These are phyloP conservation scores for Mycocentrospora acerina DNA, from an alignment of 2,329 filamentous ascomycete species.

Conservation along the genomic window DNA sequence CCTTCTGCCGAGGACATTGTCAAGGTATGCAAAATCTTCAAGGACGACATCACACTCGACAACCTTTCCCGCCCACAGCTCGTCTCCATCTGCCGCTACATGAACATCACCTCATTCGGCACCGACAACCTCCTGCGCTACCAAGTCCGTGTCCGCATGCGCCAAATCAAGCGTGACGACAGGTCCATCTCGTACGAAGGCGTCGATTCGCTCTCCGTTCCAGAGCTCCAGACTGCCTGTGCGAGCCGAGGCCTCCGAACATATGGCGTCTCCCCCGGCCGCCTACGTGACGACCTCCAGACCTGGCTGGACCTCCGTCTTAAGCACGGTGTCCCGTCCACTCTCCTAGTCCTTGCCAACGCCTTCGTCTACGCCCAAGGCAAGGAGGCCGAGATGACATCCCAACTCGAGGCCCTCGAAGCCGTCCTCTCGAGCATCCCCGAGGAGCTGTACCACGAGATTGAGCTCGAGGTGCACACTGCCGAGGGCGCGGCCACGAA, in stretches of 20 bases:
- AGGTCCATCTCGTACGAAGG: conserved; percentile 92
- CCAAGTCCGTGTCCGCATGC: conserved; percentile 95
- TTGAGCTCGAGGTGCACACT: conserved; percentile 95
- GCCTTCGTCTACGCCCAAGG: conserved; percentile 95
- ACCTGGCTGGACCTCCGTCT: conserved; percentile 94
- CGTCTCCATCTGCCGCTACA: conserved; percentile 96
- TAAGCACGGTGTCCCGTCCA: conserved; percentile 93
- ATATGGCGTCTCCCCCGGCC: conserved; percentile 84
- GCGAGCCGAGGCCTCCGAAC: conserved; percentile 90
- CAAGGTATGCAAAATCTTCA: conserved; percentile 98
- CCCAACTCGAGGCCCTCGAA: conserved; percentile 89
- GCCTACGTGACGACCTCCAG: conserved; percentile 84
- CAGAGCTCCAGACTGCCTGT: conserved; percentile 88
- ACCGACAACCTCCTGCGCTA: conserved; percentile 98
- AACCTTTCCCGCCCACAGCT: conserved; percentile 94
- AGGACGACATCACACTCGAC: conserved; percentile 94
- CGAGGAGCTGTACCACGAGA: conserved; percentile 98
- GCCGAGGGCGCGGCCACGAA: conserved; percentile 97
- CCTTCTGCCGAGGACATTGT: conserved; percentile 90
- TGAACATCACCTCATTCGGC: conserved; percentile 96
- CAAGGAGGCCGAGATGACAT: conserved; percentile 79
- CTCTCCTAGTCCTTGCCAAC: conserved; percentile 91
- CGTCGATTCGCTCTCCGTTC: conserved; percentile 87
- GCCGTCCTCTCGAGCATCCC: conserved; percentile 92
- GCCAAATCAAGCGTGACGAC: conserved; percentile 98